A percentile compares a stretch with the other conserved stretches of the same genome.
These are phyloP conservation scores for Fusarium sarcochroum DNA, from an alignment of 2,329 filamentous ascomycete genomes.

Conservation along the genomic window DNA sequence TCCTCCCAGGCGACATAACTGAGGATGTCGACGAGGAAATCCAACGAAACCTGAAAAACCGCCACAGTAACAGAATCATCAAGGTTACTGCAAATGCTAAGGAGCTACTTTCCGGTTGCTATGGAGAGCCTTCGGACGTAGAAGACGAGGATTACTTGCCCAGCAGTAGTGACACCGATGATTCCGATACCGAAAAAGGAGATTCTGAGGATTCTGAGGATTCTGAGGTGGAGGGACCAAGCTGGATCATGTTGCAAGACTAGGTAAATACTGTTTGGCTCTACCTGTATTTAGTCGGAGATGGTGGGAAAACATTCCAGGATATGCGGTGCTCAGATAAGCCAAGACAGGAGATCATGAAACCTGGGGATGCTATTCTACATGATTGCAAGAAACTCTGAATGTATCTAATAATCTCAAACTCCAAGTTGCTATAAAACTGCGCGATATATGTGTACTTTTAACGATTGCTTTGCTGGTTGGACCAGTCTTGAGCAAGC, in stretches of 20 bases:
- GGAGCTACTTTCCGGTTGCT: not conserved
- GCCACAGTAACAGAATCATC: not conserved
- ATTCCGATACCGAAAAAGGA: not conserved
- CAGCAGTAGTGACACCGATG: not conserved
- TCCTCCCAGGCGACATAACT: not conserved
- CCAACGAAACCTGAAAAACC: not conserved
- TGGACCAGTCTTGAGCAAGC: no score
- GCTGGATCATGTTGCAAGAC: not conserved
- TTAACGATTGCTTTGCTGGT: no score
- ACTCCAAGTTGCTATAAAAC: no score
- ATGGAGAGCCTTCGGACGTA: not conserved
- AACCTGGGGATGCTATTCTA: no score
- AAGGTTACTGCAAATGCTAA: not conserved
- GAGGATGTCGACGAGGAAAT: not conserved
- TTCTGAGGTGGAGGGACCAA: not conserved
- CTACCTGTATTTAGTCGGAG: no score
- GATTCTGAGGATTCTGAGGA: not conserved
- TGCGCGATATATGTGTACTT: no score
- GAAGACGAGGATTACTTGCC: not conserved
- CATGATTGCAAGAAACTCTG: no score
- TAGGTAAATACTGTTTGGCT: no score
- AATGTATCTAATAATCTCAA: no score
- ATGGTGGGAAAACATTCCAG: no score
- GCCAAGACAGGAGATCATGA: no score
- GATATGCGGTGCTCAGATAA: no score